Conservation (phyloP, 2,329 filamentous ascomycete genomes). For the Teratosphaeria viscida region DNA sequence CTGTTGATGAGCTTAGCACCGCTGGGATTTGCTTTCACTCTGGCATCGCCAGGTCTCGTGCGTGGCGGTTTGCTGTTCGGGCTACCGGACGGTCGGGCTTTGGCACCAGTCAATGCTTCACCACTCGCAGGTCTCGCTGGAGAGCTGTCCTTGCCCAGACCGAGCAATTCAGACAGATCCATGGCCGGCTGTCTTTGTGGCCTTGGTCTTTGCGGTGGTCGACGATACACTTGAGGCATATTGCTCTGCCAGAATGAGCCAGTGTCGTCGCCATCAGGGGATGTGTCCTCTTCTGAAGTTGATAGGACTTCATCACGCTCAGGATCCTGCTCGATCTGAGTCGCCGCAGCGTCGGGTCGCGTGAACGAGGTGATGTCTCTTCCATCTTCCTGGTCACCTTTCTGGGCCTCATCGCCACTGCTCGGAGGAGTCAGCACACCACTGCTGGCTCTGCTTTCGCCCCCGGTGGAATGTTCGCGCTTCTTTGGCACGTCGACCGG, state of each 20-base stretch:
- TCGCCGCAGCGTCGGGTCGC: conserved; percentile 19
- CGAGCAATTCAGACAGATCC: conserved; percentile 18
- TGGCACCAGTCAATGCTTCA: background rate
- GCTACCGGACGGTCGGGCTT: conserved; percentile 8
- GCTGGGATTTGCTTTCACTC: conserved; percentile 5
- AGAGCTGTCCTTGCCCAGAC: conserved; percentile 11
- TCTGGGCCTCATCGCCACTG: conserved; percentile 13
- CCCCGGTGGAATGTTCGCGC: background rate
- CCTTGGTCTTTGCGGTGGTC: conserved; percentile 4
- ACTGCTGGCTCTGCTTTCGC: conserved; percentile 10
- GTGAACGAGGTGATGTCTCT: conserved; percentile 5
- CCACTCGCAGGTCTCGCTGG: background rate
- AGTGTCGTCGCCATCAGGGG: conserved; percentile 12
- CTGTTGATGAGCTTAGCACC: conserved; percentile 9
- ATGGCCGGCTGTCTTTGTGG: conserved; percentile 13
- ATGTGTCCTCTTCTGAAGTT: background rate
- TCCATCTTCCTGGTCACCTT: background rate
- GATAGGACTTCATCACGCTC: background rate
- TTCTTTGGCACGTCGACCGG: conserved; percentile 1
- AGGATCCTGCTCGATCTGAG: conserved; percentile 3
- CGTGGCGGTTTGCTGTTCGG: conserved; percentile 9
- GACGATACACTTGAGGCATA: conserved; percentile 9
- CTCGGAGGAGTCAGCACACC: conserved; percentile 26
- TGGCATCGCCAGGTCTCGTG: conserved; percentile 5
- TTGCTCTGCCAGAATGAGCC: conserved; percentile 22